Percentiles rank a stretch among this genome's conserved stretches.
These are phyloP conservation scores for Cladosporium sphaerospermum DNA, from an alignment of 2,329 filamentous ascomycete species.

Conservation along the genomic window DNA sequence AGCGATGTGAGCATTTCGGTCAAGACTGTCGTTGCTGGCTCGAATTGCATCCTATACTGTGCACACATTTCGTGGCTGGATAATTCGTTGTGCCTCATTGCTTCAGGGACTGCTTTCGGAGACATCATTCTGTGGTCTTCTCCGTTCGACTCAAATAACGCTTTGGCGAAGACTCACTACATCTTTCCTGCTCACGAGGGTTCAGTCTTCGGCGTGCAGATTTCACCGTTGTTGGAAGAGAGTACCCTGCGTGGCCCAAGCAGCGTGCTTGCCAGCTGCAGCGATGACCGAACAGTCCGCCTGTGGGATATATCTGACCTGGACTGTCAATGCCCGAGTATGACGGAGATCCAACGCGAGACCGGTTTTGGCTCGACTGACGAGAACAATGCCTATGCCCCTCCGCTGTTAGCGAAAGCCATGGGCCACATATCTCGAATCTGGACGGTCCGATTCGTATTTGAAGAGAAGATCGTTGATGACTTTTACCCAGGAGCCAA, in stretches of 20 bases:
- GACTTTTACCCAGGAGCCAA: neutral
- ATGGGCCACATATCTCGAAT: constrained; percentile 89
- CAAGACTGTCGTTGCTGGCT: constrained; percentile 49
- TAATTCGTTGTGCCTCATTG: constrained; percentile 59
- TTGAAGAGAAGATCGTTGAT: neutral
- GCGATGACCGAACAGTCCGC: constrained; percentile 84
- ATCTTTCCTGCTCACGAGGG: constrained; percentile 72
- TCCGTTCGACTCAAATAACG: constrained; percentile 25
- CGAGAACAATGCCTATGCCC: constrained; percentile 36
- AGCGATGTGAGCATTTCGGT: neutral
- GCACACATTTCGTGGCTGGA: constrained; percentile 65
- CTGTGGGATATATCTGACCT: constrained; percentile 75
- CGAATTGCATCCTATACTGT: constrained; percentile 81
- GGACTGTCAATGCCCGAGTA: constrained; percentile 15
- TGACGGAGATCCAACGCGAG: constrained; percentile 29
- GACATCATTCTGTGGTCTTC: constrained; percentile 89
- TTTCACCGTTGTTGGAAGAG: constrained; percentile 53
- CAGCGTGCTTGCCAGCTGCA: constrained; percentile 80
- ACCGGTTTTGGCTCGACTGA: constrained; percentile 39
- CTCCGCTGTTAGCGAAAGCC: constrained; percentile 53
- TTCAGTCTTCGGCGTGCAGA: constrained; percentile 82
- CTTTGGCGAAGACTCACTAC: constrained; percentile 42
- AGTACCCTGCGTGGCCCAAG: constrained; percentile 26
- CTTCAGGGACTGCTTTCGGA: constrained; percentile 88
- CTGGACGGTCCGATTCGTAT: constrained; percentile 69